Base-by-base conservation (phyloP, 495 filamentous ascomycete genomes). In the Halenospora varia region DNA sequence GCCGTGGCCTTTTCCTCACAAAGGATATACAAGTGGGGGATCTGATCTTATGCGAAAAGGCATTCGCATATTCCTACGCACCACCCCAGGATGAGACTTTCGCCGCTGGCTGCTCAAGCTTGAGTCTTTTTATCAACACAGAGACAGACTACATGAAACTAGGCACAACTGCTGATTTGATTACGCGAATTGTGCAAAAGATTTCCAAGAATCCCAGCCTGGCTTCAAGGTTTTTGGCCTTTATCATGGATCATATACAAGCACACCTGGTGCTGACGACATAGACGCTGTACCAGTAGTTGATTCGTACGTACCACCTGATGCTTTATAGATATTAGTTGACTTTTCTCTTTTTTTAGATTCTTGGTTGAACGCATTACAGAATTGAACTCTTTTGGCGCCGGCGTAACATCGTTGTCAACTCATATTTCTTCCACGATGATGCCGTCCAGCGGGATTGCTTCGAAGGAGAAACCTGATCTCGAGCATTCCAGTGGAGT, bases 21-120 rank as follows among this genome's bases (percentile, higher is more conserved):
- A 64, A 69, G 35, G 70, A 60, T 3, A 74, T 85, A 42, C 70
- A 74, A 53, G 74, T 73, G 0, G 82, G 81, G 0, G 81, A 83
- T 6, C 70, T 84, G 18, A 62, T 84, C 0, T 55, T 83, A 10
- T 81, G 75, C 48, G 81, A 84, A 56, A 85, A 84, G 55, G 79
- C 80, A 0, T 82, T 84, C 56, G 62, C 62, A 10, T 29, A 55
- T 46, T 69, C 58, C 63, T 70, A 23, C 75, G 55, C 22, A 17
- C 56, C 51, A 47, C 29, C 15, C 11, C n/a, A 20, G 11, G 57
- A 60, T 2, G 49, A 59, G 24, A 29, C 15, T 22, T 3, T 3
- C 24, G 10, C 20, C 20, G 8, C 11, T 24, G 20, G 13, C 15
- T 6, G 22, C 22, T 17, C 10, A 18, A 19, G 15, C 15, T 10